Percentiles rank a stretch among this genome's conserved stretches.
phyloP scores from a whole-genome alignment of 2,329 filamentous ascomycete species.

The Fusarium mundagurra region DNA sequence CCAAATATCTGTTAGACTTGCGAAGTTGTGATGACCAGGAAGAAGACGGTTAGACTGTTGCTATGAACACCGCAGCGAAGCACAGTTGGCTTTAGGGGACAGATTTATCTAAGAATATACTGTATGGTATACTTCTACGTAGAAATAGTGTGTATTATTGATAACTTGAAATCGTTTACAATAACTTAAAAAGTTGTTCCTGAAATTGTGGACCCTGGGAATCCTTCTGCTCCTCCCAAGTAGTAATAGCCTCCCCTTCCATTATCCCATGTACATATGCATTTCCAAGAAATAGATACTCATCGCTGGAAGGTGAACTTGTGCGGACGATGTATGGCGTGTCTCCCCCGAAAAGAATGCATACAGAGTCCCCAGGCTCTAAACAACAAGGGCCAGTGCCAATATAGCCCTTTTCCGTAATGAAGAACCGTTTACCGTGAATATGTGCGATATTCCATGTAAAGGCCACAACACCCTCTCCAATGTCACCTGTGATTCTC shows the following conservation, averaged over 20 bases:
- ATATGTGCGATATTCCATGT: accelerated
- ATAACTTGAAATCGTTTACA: accelerated
- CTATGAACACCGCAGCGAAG: too few relatives aligned
- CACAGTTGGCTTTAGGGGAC: accelerated
- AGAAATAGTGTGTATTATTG: accelerated
- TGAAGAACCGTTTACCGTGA: neutral
- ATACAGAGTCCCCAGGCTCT: neutral
- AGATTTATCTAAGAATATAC: accelerated
- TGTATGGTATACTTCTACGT: accelerated
- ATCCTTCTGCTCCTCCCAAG: neutral
- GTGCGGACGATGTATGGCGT: accelerated
- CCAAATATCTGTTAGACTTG: too few relatives aligned
- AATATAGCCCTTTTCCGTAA: neutral
- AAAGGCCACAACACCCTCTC: accelerated
- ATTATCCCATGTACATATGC: neutral
- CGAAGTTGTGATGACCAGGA: too few relatives aligned
- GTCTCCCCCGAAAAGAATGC: neutral
- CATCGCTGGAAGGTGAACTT: accelerated
- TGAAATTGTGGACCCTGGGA: neutral
- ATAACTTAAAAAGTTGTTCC: neutral
- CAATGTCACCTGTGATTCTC: accelerated
- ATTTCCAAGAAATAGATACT: neutral
- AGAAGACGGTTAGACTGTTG: too few relatives aligned
- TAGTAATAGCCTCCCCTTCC: neutral
- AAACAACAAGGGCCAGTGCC: neutral